phyloP scores from a whole-genome alignment of 768 basidiomycete species.

The Rhodotorula babjevae region DNA sequence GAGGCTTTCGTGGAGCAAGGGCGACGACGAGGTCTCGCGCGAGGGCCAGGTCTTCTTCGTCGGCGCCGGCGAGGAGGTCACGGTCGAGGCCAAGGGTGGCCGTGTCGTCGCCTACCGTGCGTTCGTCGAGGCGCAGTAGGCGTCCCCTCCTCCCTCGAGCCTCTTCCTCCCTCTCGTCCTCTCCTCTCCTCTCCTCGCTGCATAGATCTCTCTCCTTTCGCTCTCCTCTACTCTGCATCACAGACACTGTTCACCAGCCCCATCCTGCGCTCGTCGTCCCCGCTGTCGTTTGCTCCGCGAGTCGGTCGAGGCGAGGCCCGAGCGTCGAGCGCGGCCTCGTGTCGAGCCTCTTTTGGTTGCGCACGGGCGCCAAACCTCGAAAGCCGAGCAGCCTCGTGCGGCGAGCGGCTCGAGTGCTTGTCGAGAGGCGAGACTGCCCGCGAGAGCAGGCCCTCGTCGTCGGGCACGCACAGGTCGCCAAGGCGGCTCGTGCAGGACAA shows the following conservation, averaged over 20 bases:
- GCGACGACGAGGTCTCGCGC: conserved; percentile 51
- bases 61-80: conserved; percentile 63
- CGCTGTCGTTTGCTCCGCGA: not conserved
- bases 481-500: too few species aligned
- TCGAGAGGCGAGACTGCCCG: too few species aligned
- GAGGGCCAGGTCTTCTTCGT: conserved; percentile 77
- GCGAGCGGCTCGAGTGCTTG: too few species aligned
- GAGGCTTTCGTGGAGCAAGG: conserved; percentile 27
- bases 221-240: not conserved
- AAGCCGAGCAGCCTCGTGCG: too few species aligned
- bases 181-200: too few species aligned
- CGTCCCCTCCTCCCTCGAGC: not conserved
- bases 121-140: conserved; percentile 52
- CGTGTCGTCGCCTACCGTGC: conserved; percentile 64
- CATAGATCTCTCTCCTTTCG: not conserved
- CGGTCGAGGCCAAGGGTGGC: conserved; percentile 50
- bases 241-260: not conserved
- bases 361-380: too few species aligned
- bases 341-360: too few species aligned
- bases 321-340: too few species aligned
- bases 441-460: too few species aligned
- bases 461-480: too few species aligned
- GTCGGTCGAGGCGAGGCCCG: too few species aligned
- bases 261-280: not conserved
- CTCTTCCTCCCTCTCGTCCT: not conserved